Evolutionary conservation across 108 stramenopile genomes (phyloP).

Genomic region (Thalassiosira profunda): DNA sequence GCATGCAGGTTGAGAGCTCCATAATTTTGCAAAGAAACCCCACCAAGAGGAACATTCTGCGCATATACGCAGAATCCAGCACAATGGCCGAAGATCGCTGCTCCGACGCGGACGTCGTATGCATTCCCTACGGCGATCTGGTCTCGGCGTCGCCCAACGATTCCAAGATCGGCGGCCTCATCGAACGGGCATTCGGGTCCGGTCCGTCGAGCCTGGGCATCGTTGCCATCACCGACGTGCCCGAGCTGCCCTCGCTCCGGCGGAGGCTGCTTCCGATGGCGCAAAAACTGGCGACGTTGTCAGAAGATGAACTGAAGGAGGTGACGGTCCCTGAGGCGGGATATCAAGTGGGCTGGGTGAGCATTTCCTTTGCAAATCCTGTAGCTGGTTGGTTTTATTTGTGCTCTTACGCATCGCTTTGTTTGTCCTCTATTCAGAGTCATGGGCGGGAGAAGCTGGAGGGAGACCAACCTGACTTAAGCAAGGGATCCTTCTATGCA

Average conservation of each 20-base stretch:
- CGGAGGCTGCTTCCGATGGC: conserved; percentile 63
- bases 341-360: conserved; percentile 94
- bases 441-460: conserved; percentile 95
- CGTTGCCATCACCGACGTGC: conserved; percentile 74
- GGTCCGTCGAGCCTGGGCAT: conserved; percentile 62
- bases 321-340: conserved; percentile 62
- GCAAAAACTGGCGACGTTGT: conserved; percentile 62
- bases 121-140: conserved; percentile 60
- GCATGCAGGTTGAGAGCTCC: no score
- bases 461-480: conserved; percentile 71
- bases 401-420: no score
- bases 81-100: no score
- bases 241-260: conserved; percentile 38
- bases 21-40: no score
- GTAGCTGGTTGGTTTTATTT: no score
- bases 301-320: conserved; percentile 47
- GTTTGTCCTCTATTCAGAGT: no score
- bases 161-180: conserved; percentile 21
- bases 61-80: no score
- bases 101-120: conserved; percentile 30
- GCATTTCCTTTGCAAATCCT: no score
- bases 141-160: conserved; percentile 14
- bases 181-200: conserved; percentile 61
- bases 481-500: conserved; percentile 95
- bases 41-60: no score